Conservation (phyloP, 495 filamentous ascomycete species). For the Tuber umbilicatum region DNA sequence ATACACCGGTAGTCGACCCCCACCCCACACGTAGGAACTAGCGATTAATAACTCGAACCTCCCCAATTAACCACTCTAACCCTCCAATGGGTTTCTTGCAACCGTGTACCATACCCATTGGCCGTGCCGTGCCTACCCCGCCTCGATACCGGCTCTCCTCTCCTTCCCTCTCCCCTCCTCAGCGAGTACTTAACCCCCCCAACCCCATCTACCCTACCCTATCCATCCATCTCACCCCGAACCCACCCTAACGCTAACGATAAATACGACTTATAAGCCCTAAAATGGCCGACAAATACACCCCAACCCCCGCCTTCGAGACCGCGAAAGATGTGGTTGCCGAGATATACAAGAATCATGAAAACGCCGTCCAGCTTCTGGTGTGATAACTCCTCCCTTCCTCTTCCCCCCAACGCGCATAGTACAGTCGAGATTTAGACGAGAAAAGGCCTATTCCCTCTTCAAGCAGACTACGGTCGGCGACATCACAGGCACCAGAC, state of each 20-base stretch:
- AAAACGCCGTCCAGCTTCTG: background rate
- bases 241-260: too few relatives aligned
- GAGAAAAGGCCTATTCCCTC: background rate
- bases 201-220: background rate
- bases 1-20: too few relatives aligned
- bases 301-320: background rate
- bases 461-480: background rate
- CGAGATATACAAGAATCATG: too few relatives aligned
- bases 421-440: background rate
- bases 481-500: background rate
- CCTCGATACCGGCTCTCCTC: background rate
- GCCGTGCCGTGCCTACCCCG: background rate
- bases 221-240: background rate
- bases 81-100: too few relatives aligned
- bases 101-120: too few relatives aligned
- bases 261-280: background rate
- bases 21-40: too few relatives aligned
- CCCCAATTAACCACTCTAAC: too few relatives aligned
- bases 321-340: too few relatives aligned
- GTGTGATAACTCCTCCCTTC: background rate
- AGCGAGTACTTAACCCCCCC: background rate
- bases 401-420: background rate
- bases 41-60: too few relatives aligned
- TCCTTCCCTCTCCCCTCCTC: background rate
- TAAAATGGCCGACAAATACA: background rate